phyloP scores from a whole-genome alignment of 495 filamentous ascomycete species.

The Bacidia rubella region DNA sequence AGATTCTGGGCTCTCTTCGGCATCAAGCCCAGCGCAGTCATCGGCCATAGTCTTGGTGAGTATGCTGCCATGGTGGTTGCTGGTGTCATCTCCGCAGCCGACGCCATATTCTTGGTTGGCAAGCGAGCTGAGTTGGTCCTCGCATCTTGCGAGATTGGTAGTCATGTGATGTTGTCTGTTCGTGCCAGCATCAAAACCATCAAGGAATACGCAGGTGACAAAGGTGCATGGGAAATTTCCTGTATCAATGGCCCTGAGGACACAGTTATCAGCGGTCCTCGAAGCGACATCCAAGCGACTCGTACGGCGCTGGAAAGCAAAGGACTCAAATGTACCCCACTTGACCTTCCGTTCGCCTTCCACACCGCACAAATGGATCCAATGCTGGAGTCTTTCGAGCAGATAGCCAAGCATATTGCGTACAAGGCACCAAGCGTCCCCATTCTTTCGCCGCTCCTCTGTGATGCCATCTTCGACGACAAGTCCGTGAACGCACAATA shows the following conservation, averaged over 20 bases:
- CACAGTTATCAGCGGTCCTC: conserved; percentile 20
- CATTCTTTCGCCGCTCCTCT: conserved; percentile 55
- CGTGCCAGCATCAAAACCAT: conserved; percentile 23
- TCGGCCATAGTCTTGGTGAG: conserved; percentile 65
- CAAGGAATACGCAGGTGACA: conserved; percentile 18
- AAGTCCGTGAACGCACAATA: conserved; percentile 13
- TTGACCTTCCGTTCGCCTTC: conserved; percentile 62
- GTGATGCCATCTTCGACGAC: conserved; percentile 35
- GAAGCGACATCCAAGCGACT: conserved; percentile 26
- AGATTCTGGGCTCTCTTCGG: conserved; percentile 56
- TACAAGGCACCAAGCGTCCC: conserved; percentile 49
- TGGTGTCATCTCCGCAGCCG: conserved; percentile 54
- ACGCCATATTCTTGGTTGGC: conserved; percentile 58
- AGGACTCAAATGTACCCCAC: conserved; percentile 40
- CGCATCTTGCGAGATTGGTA: conserved; percentile 46
- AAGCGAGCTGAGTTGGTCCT: conserved; percentile 51
- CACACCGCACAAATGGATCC: conserved; percentile 68
- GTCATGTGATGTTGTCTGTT: conserved; percentile 40
- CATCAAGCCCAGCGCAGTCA: conserved; percentile 48
- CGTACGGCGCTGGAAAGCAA: conserved; percentile 33
- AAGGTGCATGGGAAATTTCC: conserved; percentile 20
- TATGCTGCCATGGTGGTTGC: conserved; percentile 61
- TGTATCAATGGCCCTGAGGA: conserved; percentile 22
- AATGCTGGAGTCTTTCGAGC: conserved; percentile 54
- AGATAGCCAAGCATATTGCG: conserved; percentile 38